Percentiles rank a stretch among this genome's conserved stretches.
phyloP scores from a whole-genome alignment of 2,329 filamentous ascomycete genomes.

The Aspergillus sp. region DNA sequence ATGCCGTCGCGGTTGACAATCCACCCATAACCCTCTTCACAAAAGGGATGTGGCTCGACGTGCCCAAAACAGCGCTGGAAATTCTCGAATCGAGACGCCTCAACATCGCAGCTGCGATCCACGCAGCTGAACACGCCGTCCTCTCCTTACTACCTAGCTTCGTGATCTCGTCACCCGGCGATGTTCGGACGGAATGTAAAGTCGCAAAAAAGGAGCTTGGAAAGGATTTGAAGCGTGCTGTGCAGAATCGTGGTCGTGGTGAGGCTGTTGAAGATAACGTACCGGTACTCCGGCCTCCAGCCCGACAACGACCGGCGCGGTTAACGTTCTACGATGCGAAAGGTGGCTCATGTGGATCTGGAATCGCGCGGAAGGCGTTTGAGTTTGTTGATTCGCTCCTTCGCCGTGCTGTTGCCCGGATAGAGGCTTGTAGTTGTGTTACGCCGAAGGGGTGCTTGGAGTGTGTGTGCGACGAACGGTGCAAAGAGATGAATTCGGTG shows the following conservation, averaged over 20 bases:
- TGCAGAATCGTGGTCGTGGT: slow-evolving; percentile 1
- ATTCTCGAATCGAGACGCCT: slow-evolving; percentile 72
- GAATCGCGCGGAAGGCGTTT: slow-evolving; percentile 89
- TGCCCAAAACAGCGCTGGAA: slow-evolving; percentile 75
- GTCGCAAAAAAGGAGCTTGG: slow-evolving; percentile 83
- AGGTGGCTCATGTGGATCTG: slow-evolving; percentile 77
- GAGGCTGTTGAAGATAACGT: background rate
- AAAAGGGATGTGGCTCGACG: slow-evolving; percentile 94
- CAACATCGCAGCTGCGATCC: slow-evolving; percentile 85
- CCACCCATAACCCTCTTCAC: slow-evolving; percentile 81
- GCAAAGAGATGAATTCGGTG: slow-evolving; percentile 83
- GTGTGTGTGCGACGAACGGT: slow-evolving; percentile 82
- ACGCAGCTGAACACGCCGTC: slow-evolving; percentile 90
- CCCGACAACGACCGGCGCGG: slow-evolving; percentile 78
- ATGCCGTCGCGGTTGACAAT: slow-evolving; percentile 90
- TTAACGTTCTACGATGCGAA: slow-evolving; percentile 95
- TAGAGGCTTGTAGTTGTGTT: slow-evolving; percentile 73
- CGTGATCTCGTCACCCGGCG: slow-evolving; percentile 83
- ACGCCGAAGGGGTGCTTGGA: slow-evolving; percentile 74
- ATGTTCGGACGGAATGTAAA: slow-evolving; percentile 95
- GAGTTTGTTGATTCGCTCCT: slow-evolving; percentile 84
- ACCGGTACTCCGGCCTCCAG: slow-evolving; percentile 29
- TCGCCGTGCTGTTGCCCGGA: slow-evolving; percentile 70
- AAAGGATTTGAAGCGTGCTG: slow-evolving; percentile 44
- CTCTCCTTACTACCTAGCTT: slow-evolving; percentile 86